Conservation (phyloP, 768 basidiomycete genomes). For the Amanita muscaria region DNA sequence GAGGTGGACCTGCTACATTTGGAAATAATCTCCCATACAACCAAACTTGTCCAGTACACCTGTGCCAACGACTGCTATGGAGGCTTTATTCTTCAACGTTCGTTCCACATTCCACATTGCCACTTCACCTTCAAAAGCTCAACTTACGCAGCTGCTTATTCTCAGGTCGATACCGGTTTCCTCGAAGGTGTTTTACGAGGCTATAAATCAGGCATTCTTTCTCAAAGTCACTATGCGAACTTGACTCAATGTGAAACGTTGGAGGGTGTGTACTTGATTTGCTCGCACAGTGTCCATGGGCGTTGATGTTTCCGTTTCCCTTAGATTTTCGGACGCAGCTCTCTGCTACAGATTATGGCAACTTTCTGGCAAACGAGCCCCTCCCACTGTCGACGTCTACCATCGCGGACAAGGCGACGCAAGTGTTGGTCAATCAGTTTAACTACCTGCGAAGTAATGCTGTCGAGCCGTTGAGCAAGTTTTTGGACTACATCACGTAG, state of each 20-base stretch:
- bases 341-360: constrained; percentile 95
- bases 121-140: constrained; percentile 11
- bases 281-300: not conserved
- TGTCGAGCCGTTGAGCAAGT: constrained; percentile 82
- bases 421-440: constrained; percentile 94
- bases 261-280: constrained; percentile 54
- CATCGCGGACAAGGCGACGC: constrained; percentile 94
- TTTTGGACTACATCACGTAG: constrained; percentile 97
- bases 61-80: constrained; percentile 40
- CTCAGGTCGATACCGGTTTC: constrained; percentile 64
- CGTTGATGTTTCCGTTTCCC: not conserved
- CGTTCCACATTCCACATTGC: constrained; percentile 9
- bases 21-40: no score
- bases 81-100: constrained; percentile 88
- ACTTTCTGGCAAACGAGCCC: constrained; percentile 95
- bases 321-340: constrained; percentile 93
- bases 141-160: constrained; percentile 18
- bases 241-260: constrained; percentile 95
- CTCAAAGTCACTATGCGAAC: constrained; percentile 85
- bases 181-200: constrained; percentile 82
- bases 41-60: no score
- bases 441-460: constrained; percentile 89
- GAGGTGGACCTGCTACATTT: no score
- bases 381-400: constrained; percentile 89
- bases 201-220: constrained; percentile 89